Conservation (phyloP, 768 basidiomycete genomes). For the Hirschioporus abietinus region DNA sequence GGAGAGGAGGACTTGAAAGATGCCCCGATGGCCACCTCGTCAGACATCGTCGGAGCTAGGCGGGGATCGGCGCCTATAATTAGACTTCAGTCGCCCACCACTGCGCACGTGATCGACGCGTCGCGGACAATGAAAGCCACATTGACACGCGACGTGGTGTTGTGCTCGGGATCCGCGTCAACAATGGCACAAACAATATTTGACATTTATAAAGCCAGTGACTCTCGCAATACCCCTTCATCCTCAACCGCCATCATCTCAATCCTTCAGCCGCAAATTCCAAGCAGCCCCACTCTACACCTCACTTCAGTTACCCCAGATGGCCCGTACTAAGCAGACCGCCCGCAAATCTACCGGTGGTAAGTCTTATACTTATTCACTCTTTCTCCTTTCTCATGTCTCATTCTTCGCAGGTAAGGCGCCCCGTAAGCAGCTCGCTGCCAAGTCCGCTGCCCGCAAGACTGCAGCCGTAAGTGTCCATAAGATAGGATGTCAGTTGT, state of each 20-base stretch:
- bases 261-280: neutral
- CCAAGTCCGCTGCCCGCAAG: constrained; percentile 56
- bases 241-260: neutral
- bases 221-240: neutral
- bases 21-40: neutral
- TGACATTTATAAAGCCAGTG: neutral
- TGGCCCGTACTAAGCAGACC: constrained; percentile 15
- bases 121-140: neutral
- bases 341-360: constrained; percentile 12
- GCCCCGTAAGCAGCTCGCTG: constrained; percentile 55
- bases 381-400: constrained; percentile 9
- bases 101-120: neutral
- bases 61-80: neutral
- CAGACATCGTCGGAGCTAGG: too few species aligned
- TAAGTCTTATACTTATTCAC: neutral
- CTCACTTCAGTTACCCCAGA: neutral
- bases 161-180: neutral
- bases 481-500: constrained; percentile 7
- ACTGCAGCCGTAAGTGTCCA: constrained; percentile 38
- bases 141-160: neutral
- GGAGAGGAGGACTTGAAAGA: neutral
- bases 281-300: constrained; percentile 3
- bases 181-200: constrained; percentile 1
- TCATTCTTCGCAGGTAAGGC: constrained; percentile 40
- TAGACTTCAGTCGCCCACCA: neutral